These are phyloP conservation scores for Neofusicoccum kwambonambiense DNA, from an alignment of 2,329 filamentous ascomycete species.

Conservation along the genomic window DNA sequence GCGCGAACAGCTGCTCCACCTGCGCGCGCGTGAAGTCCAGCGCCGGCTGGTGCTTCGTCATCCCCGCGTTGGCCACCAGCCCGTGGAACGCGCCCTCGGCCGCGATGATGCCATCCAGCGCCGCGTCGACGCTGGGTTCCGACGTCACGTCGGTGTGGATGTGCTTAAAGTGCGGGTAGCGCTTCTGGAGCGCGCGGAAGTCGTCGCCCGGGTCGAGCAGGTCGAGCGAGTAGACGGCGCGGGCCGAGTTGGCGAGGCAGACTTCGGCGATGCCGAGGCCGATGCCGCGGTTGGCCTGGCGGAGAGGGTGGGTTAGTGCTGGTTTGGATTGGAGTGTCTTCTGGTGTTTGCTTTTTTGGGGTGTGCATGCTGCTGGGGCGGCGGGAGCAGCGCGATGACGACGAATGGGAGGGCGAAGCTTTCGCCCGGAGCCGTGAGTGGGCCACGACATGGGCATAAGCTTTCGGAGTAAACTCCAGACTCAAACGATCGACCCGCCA, in stretches of 20 bases:
- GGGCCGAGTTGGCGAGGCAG: slow-evolving; percentile 47
- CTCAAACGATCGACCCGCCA: too few relatives aligned
- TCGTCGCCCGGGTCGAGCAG: slow-evolving; percentile 38
- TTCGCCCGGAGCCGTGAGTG: too few relatives aligned
- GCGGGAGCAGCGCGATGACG: too few relatives aligned
- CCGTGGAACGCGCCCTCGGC: slow-evolving; percentile 45
- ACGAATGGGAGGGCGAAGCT: too few relatives aligned
- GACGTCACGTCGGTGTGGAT: slow-evolving; percentile 48
- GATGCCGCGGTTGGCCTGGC: slow-evolving; percentile 33
- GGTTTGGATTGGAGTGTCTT: not conserved
- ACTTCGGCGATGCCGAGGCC: slow-evolving; percentile 35
- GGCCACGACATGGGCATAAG: too few relatives aligned
- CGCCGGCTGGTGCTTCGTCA: slow-evolving; percentile 49
- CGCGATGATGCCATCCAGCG: slow-evolving; percentile 43
- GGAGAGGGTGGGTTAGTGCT: not conserved
- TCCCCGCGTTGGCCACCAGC: slow-evolving; percentile 43
- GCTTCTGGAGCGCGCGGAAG: slow-evolving; percentile 38
- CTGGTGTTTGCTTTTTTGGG: not conserved
- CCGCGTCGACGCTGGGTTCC: slow-evolving; percentile 42
- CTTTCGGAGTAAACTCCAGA: too few relatives aligned
- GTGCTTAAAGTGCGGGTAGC: slow-evolving; percentile 46
- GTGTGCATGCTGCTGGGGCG: too few relatives aligned
- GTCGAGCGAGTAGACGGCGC: slow-evolving; percentile 43
- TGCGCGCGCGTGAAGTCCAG: slow-evolving; percentile 43
- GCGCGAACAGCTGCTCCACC: slow-evolving; percentile 43